phyloP scores from a whole-genome alignment of 768 basidiomycete genomes.

The Mycena capillaripes region DNA sequence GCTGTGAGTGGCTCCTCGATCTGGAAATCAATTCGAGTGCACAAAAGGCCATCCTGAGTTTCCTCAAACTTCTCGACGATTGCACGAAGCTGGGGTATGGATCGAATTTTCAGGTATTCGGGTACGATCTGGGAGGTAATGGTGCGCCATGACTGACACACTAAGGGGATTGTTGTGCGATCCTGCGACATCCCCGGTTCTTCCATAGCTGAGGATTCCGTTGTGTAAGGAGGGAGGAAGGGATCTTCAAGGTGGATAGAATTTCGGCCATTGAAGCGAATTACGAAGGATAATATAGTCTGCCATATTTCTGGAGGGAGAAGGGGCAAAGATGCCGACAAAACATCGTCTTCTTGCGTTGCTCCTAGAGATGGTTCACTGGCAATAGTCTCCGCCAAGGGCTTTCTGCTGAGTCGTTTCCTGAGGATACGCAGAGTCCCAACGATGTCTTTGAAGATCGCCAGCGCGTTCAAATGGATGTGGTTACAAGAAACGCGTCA shows the following conservation, averaged over 20 bases:
- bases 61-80: conserved; percentile 53
- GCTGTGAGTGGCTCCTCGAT: conserved; percentile 49
- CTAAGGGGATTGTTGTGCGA: conserved; percentile 48
- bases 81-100: conserved; percentile 48
- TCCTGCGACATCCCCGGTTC: conserved; percentile 48
- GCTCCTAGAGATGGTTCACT: neutral
- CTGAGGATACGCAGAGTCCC: neutral
- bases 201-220: conserved; percentile 37
- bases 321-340: conserved; percentile 17
- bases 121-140: conserved; percentile 54
- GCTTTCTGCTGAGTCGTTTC: neutral
- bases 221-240: conserved; percentile 51
- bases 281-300: conserved; percentile 51
- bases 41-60: conserved; percentile 36
- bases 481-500: neutral
- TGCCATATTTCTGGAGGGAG: conserved; percentile 58
- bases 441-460: conserved; percentile 10
- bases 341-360: neutral
- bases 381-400: neutral
- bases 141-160: conserved; percentile 54
- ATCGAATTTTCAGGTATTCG: conserved; percentile 57
- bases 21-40: conserved; percentile 59
- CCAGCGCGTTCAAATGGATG: neutral
- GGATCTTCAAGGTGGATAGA: conserved; percentile 54
- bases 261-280: conserved; percentile 50